Percentiles rank a stretch among this genome's conserved stretches.
Conservation (phyloP, 2,329 filamentous ascomycete genomes). For the Colletotrichum liriopes region DNA sequence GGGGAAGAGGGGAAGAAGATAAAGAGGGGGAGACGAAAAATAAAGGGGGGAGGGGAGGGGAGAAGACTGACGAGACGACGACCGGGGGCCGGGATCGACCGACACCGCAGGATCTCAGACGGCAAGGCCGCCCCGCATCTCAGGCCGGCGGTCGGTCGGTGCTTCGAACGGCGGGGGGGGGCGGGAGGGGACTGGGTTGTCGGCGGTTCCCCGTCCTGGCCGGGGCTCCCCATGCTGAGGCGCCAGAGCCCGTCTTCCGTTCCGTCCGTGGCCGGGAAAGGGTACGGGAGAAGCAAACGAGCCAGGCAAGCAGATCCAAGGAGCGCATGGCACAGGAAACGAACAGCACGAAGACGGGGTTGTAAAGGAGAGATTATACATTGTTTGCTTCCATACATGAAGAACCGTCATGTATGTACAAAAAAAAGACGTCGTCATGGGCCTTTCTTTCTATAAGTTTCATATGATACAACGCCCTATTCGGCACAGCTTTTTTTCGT, state of each 20-base stretch:
- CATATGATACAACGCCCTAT: constrained; percentile 11
- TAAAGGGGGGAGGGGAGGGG: background rate
- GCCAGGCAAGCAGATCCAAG: background rate
- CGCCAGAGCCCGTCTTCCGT: background rate
- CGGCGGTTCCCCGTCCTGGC: background rate
- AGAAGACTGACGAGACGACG: background rate
- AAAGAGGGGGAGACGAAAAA: background rate
- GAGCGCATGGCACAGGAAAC: no score
- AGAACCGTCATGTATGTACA: background rate
- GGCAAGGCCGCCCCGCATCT: background rate
- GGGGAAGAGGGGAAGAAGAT: background rate
- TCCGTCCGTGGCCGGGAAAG: background rate
- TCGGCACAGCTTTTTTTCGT: background rate
- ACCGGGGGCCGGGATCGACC: background rate
- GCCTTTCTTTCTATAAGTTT: background rate
- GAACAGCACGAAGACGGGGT: background rate
- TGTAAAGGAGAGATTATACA: constrained; percentile 6
- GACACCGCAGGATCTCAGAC: background rate
- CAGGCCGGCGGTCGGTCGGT: background rate
- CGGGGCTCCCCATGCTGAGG: background rate
- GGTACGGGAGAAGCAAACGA: background rate
- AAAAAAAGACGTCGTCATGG: background rate
- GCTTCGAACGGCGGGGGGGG: background rate
- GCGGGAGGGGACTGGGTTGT: background rate
- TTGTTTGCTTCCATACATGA: constrained; percentile 8